These are phyloP conservation scores for Prinsepia uniflora DNA, from an alignment of 306 rosid genomes.

Conservation along the genomic window DNA sequence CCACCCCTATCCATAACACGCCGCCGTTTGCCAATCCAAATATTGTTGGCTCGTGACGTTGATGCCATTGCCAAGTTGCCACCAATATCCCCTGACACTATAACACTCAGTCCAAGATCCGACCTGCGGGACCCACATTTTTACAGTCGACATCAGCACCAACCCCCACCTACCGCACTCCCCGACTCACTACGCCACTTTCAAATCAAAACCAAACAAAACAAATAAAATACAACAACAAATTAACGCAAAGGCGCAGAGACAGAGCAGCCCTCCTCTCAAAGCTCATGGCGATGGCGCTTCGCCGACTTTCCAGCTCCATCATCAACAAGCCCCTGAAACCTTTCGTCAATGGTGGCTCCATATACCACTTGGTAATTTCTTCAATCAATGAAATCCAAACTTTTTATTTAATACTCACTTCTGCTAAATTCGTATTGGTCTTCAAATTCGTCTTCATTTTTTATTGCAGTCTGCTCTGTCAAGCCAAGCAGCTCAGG, in stretches of 20 bases:
- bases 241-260: not conserved
- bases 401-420: not conserved
- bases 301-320: constrained; percentile 57
- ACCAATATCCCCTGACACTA: not conserved
- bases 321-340: constrained; percentile 33
- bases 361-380: constrained; percentile 51
- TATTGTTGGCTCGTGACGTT: not conserved
- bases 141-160: constrained; percentile 20
- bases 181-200: not conserved
- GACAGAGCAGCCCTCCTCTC: not conserved
- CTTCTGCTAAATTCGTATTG: not conserved
- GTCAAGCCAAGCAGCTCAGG: constrained; percentile 38
- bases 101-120: not conserved
- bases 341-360: constrained; percentile 36
- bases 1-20: no score
- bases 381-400: constrained; percentile 1
- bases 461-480: constrained; percentile 59
- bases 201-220: not conserved
- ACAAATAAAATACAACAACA: not conserved
- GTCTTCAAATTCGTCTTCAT: not conserved
- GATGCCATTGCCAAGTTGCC: not conserved
- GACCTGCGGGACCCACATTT: constrained; percentile 15
- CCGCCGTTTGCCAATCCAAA: not conserved
- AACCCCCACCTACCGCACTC: constrained; percentile 14
- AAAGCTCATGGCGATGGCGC: constrained; percentile 53